Base-by-base conservation (phyloP, 495 filamentous ascomycete genomes). In the Penicillium pulvis region DNA sequence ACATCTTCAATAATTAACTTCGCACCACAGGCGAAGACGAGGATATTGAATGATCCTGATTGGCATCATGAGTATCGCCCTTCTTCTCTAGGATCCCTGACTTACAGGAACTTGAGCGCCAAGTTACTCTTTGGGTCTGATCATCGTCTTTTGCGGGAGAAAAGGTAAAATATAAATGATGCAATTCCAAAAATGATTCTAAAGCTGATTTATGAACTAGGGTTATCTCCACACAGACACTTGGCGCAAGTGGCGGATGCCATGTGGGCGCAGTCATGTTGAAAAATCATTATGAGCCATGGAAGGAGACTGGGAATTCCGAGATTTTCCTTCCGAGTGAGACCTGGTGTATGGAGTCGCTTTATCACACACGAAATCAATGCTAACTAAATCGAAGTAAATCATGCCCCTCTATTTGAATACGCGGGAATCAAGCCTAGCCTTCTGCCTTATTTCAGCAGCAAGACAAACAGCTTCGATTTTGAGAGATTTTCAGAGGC, bases 1-100 rank as follows among this genome's bases (percentile, higher is more conserved):
- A n/a, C 36, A 26, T 10, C 11, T 23, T 6, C 16, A 9, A 42
- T 36, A 2, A 10, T 36, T 33, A 23, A 9, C 11, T 23, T 4
- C 19, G n/a, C 39, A 3, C 10, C 23, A 30, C 11, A 63, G 61
- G 61, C 61, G 50, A 63, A 63, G 35, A 12, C 26, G n/a, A 59
- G 47, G 39, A 59, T 63, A 19, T 59, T 59, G 26, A 56, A 53
- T 44, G 61, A 63, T 23, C 39, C 47, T 17, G 36, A 59, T 8
- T 63, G 61, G 61, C 61, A 63, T 53, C 61, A 63, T 42, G 61
- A 63, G 28, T 63, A 63, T 51, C 61, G 61, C 7, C 43, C 48
- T 24, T 56, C 47, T 1, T 42, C 61, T 35, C 33, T 59, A 17
- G 61, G 61, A 20, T 56, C 56, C 1, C 47, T 28, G 31, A 17